Base-by-base conservation (phyloP, 2,329 filamentous ascomycete species). In the Rhynchosporium graminicola region DNA sequence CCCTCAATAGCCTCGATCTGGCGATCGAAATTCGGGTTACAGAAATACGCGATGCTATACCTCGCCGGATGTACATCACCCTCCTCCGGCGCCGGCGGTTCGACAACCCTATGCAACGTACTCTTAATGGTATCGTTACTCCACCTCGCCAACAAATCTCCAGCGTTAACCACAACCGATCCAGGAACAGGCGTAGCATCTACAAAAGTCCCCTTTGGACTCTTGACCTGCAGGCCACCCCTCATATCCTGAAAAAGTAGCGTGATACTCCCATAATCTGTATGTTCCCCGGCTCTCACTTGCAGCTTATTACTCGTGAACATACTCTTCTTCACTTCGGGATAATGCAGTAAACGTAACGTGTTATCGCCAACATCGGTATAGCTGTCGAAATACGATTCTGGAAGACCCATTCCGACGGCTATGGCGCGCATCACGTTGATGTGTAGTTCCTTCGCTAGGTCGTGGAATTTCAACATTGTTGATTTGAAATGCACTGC, bases 51-150 rank as follows among this genome's bases (percentile, higher is more conserved):
- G 73, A 97, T 88, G 70, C 89, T 94, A 73, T 97, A 97, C 45
- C 90, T 81, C 0, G 91, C 81, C 1, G 92, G 91, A 74, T 96
- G 88, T 20, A 70, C 65, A 45, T 80, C 77, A 15, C 81, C 82
- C 7, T 77, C 78, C 3, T 78, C 79, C 3, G 80, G 81, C 15
- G 80, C 78, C 0, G 91, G 90, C 1, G 93, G 93, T 77, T 97
- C 90, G 4, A 97, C 90, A 0, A 97, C 93, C 10, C 92, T 86
- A 76, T 97, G 93, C 64, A 92, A 85, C 3, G 93, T 97, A 73
- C 90, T 94, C 78, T 90, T 92, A 77, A 97, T 96, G 4, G 85
- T 89, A 72, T 96, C 91, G 72, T 97, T 97, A 67, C 89, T 91
- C 93, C 92, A 97, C 58, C 92, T 82, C 1, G 91, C 88, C 56